Conservation (phyloP, 495 filamentous ascomycete genomes). For the Aspergillus egyptiacus region DNA sequence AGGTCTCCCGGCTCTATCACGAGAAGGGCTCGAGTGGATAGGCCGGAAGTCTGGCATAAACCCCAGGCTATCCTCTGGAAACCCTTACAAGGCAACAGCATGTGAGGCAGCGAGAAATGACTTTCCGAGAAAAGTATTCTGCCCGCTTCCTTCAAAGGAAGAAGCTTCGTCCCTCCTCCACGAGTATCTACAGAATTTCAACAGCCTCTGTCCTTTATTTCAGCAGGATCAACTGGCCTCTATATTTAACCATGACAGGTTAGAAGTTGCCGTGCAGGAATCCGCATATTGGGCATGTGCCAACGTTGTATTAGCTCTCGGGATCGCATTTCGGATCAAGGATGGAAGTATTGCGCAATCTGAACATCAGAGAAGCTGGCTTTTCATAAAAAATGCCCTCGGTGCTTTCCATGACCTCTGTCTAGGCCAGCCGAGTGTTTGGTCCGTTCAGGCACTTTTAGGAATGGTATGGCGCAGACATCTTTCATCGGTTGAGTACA, state of each 20-base stretch:
- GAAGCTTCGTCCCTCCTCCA: conserved; percentile 10
- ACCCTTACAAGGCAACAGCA: background rate
- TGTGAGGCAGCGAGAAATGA: background rate
- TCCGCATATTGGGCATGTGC: conserved; percentile 15
- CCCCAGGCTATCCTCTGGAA: background rate
- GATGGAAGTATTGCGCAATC: background rate
- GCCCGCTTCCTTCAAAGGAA: conserved; percentile 13
- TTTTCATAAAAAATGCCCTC: conserved; percentile 19
- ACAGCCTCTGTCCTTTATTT: conserved; percentile 13
- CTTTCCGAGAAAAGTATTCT: conserved; percentile 10
- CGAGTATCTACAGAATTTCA: conserved; percentile 16
- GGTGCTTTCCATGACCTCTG: conserved; percentile 12
- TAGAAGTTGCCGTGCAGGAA: background rate
- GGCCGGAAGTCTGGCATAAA: conserved; percentile 6
- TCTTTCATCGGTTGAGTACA: background rate
- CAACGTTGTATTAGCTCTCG: conserved; percentile 16
- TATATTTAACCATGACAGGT: conserved; percentile 6
- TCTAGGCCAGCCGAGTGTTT: conserved; percentile 15
- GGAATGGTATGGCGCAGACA: conserved; percentile 12
- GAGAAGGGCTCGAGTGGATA: conserved; percentile 17
- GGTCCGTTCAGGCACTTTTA: conserved; percentile 14
- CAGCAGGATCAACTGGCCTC: conserved; percentile 14
- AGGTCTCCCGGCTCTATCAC: conserved; percentile 13
- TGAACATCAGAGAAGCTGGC: conserved; percentile 15
- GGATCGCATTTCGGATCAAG: conserved; percentile 11